A percentile compares a stretch with the other conserved stretches of the same genome.
phyloP scores from a whole-genome alignment of 768 basidiomycete genomes.

The Suillus occidentalis region DNA sequence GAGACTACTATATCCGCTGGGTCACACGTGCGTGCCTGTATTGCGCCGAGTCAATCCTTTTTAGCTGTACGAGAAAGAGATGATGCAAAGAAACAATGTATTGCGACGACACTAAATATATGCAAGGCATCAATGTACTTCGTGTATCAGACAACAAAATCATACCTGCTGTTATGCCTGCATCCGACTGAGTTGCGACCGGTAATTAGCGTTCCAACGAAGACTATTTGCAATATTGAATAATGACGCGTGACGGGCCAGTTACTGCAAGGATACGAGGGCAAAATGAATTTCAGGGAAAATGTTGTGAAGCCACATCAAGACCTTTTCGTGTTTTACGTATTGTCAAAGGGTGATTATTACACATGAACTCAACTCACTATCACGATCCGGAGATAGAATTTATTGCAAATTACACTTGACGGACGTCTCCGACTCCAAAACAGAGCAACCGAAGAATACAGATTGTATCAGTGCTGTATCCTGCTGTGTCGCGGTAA shows the following conservation, averaged over 20 bases:
- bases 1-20: neutral
- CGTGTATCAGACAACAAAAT: neutral
- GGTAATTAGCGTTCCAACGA: neutral
- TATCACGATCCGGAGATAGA: neutral
- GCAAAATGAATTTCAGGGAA: neutral
- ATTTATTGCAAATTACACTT: neutral
- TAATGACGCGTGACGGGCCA: neutral
- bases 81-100: neutral
- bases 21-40: neutral
- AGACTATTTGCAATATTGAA: neutral
- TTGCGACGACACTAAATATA: neutral
- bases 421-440: neutral
- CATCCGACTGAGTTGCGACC: too few species aligned
- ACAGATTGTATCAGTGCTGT: neutral
- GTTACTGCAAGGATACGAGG: neutral
- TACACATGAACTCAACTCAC: neutral
- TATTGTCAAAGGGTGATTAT: neutral
- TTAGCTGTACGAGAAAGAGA: neutral
- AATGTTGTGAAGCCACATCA: neutral
- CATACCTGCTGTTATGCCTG: neutral
- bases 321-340: neutral
- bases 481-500: neutral
- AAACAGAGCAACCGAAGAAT: neutral
- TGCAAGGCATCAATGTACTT: neutral
- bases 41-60: neutral